phyloP scores from a whole-genome alignment of 768 basidiomycete genomes.

The Hypsizygus marmoreus region DNA sequence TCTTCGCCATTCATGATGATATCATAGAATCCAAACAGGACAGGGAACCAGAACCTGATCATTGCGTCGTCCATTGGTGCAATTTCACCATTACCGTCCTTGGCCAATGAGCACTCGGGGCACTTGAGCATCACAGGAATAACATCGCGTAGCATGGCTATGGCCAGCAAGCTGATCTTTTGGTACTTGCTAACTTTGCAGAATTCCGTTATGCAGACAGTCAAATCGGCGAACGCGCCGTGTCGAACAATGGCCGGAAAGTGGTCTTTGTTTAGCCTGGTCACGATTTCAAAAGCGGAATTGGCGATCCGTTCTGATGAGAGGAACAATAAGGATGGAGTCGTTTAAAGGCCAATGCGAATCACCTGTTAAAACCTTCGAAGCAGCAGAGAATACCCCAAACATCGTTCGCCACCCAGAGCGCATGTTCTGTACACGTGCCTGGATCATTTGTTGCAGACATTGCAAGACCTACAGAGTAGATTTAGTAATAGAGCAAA shows the following conservation, averaged over 20 bases:
- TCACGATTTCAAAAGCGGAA: constrained; percentile 96
- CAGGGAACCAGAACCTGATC: constrained; percentile 97
- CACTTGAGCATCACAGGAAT: constrained; percentile 90
- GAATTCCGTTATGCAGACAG: constrained; percentile 97
- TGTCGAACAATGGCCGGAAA: constrained; percentile 89
- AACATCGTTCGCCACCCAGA: constrained; percentile 99
- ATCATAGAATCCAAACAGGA: constrained; percentile 97
- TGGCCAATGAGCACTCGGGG: constrained; percentile 58
- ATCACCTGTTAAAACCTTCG: constrained; percentile 85
- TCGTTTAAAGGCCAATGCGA: constrained; percentile 2
- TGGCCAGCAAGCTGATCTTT: constrained; percentile 94
- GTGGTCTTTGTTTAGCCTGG: constrained; percentile 85
- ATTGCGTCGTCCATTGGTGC: constrained; percentile 73
- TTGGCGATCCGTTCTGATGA: constrained; percentile 80
- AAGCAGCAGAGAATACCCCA: constrained; percentile 95
- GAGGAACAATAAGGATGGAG: constrained; percentile 4
- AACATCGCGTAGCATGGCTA: constrained; percentile 92
- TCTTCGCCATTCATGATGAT: constrained; percentile 99
- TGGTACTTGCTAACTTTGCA: constrained; percentile 99
- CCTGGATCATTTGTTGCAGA: constrained; percentile 98
- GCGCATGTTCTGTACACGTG: constrained; percentile 89
- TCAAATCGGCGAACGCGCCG: constrained; percentile 94
- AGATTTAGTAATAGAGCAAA: constrained; percentile 7
- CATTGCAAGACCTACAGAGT: constrained; percentile 85
- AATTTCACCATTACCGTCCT: constrained; percentile 26